Evolutionary conservation across 1,284 basidiomycete species (phyloP).

Genomic region (Neonothopanus nambi): DNA sequence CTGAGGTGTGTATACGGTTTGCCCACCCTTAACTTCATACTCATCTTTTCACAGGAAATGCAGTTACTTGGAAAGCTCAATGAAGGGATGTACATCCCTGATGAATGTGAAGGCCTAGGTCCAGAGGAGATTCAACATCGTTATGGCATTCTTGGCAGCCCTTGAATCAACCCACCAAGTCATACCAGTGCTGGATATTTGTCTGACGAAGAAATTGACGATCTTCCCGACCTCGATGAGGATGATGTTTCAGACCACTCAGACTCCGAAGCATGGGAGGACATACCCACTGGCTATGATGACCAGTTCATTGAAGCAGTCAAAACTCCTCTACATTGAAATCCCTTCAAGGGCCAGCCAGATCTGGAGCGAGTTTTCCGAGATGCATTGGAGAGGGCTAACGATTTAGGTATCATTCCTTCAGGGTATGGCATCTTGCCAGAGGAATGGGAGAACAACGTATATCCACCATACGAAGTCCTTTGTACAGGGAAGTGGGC

Average conservation of each 20-base stretch:
- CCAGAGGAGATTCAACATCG: neutral
- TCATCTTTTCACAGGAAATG: constrained; percentile 32
- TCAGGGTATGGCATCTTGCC: neutral
- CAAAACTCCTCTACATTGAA: neutral
- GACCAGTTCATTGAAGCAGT: neutral
- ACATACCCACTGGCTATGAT: neutral
- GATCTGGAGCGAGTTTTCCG: neutral
- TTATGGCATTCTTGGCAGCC: neutral
- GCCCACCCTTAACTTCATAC: too few relatives aligned
- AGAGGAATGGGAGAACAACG: constrained; percentile 6
- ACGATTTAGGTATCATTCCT: neutral
- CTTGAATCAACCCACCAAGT: too few relatives aligned
- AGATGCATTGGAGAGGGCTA: neutral
- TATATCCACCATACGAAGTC: constrained; percentile 11
- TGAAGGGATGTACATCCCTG: constrained; percentile 25
- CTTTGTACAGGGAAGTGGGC: constrained; percentile 4
- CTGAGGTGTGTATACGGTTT: constrained; percentile 8
- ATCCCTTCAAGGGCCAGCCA: constrained; percentile 1
- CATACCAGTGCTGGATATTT: too few relatives aligned
- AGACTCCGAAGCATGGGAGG: too few relatives aligned
- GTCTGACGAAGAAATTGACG: too few relatives aligned
- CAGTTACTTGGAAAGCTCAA: constrained; percentile 25
- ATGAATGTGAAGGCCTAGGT: neutral
- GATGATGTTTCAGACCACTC: too few relatives aligned
- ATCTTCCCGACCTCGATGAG: too few relatives aligned